Percentiles rank a stretch among this genome's conserved stretches.
phyloP scores from a whole-genome alignment of 306 rosid genomes.

The Trifolium subterraneum region DNA sequence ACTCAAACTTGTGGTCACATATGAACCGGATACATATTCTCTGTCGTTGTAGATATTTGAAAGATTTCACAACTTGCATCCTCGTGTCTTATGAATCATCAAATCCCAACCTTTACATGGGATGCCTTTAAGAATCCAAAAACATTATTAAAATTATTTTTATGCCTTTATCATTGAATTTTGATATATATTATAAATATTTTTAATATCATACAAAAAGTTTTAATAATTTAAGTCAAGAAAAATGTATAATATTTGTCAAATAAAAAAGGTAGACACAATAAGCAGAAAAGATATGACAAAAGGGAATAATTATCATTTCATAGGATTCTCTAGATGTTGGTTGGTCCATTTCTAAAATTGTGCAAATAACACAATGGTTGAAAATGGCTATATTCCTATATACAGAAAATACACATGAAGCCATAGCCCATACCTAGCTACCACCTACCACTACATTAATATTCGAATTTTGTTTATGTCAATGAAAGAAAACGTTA shows the following conservation, averaged over 20 bases:
- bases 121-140: background rate
- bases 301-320: conserved; percentile 29
- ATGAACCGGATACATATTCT: conserved; percentile 33
- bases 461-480: conserved; percentile 37
- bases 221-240: no score
- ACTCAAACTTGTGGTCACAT: conserved; percentile 21
- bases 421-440: conserved; percentile 7
- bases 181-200: background rate
- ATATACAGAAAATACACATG: conserved; percentile 52
- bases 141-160: background rate
- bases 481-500: conserved; percentile 29
- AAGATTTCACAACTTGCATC: conserved; percentile 40
- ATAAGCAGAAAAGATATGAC: conserved; percentile 4
- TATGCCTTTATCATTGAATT: background rate
- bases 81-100: conserved; percentile 25
- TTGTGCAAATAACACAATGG: conserved; percentile 6
- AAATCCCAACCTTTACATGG: conserved; percentile 17
- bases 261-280: background rate
- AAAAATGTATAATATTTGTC: background rate
- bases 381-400: conserved; percentile 35
- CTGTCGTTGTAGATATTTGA: conserved; percentile 16
- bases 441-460: conserved; percentile 35
- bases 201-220: background rate
- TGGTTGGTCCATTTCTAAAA: conserved; percentile 35
- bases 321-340: conserved; percentile 48